Conservation (phyloP, 2,329 filamentous ascomycete species). For the Pyricularia sp. region DNA sequence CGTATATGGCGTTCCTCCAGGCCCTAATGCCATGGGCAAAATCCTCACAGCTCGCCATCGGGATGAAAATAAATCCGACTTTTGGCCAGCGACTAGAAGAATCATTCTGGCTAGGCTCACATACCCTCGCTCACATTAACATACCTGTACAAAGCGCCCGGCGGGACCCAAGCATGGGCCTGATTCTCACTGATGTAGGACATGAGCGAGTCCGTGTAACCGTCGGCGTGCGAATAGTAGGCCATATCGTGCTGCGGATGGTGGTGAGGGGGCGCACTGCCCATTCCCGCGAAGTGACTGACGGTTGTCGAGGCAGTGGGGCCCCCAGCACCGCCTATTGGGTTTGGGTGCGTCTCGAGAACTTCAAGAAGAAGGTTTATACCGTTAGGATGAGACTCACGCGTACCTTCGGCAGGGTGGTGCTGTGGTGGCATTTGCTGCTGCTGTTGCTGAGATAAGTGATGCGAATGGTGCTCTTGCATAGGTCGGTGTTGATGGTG, state of each 20-base stretch:
- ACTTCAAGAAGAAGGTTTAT: constrained; percentile 28
- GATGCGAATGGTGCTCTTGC: neutral
- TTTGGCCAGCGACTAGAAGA: neutral
- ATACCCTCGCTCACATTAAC: neutral
- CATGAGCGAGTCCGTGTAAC: constrained; percentile 36
- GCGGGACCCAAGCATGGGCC: constrained; percentile 12
- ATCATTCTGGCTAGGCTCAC: neutral
- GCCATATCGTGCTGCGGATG: neutral
- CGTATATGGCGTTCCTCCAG: neutral
- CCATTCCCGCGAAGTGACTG: neutral
- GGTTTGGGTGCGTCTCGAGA: constrained; percentile 16
- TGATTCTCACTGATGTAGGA: constrained; percentile 29
- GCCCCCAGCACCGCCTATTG: neutral
- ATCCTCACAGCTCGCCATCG: neutral
- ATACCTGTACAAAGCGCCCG: constrained; percentile 15
- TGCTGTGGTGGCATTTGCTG: neutral
- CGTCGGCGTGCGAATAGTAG: constrained; percentile 22
- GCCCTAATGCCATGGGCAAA: neutral
- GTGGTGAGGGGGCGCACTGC: constrained; percentile 1
- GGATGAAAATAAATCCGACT: neutral
- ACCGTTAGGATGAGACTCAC: neutral
- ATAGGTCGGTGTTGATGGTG: constrained; percentile 2
- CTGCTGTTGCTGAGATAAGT: neutral
- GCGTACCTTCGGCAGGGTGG: neutral
- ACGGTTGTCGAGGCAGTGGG: neutral